Conservation (phyloP, 2,329 filamentous ascomycete species). For the Gnomoniopsis sp. region DNA sequence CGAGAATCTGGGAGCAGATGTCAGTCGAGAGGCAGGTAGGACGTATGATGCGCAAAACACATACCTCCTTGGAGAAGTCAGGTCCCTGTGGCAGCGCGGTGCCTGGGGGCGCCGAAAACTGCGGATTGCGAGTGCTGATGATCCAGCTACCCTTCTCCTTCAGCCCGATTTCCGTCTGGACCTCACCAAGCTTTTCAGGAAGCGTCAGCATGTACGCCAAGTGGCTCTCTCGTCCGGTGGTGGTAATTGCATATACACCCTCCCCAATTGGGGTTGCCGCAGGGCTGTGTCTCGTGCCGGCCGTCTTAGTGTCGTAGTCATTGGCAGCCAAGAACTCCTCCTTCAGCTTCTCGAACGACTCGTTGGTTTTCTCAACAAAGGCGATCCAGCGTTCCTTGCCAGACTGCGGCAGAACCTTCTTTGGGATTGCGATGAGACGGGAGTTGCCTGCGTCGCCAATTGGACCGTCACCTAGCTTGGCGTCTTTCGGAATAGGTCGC, state of each 20-base stretch:
- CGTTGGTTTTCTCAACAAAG: conserved; percentile 74
- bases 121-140: conserved; percentile 76
- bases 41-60: conserved; percentile 23
- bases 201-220: conserved; percentile 78
- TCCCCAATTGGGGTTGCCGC: conserved; percentile 75
- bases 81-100: conserved; percentile 62
- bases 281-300: conserved; percentile 63
- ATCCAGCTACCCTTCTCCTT: conserved; percentile 72
- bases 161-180: conserved; percentile 74
- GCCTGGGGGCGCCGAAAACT: conserved; percentile 61
- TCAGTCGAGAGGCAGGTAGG: not conserved
- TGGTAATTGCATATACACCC: conserved; percentile 79
- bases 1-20: conserved; percentile 48
- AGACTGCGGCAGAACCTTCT: conserved; percentile 74
- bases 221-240: conserved; percentile 68
- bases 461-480: conserved; percentile 56
- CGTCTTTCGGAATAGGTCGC: conserved; percentile 66
- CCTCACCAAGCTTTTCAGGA: conserved; percentile 63
- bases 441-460: conserved; percentile 56
- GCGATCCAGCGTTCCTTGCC: conserved; percentile 70
- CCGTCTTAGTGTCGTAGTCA: conserved; percentile 74
- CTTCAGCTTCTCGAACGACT: conserved; percentile 66
- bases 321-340: conserved; percentile 64
- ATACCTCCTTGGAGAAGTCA: conserved; percentile 66
- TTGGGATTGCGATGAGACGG: conserved; percentile 74